Conservation (phyloP, 306 rosid species). For the Macrotyloma uniflorum region DNA sequence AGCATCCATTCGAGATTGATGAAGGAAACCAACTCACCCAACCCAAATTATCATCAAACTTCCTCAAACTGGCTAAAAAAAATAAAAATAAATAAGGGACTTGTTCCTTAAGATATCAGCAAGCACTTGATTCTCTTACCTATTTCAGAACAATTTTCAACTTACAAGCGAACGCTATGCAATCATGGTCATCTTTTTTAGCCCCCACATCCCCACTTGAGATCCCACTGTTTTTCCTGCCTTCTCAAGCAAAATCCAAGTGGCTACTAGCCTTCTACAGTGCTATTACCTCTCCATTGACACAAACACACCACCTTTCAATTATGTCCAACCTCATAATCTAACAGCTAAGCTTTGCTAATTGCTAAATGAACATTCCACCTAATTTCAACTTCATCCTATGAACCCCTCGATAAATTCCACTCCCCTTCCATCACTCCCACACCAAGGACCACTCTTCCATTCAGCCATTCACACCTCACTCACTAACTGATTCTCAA, state of each 20-base stretch:
- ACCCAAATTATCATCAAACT: conserved; percentile 33
- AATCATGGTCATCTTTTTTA: conserved; percentile 41
- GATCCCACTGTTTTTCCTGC: conserved; percentile 52
- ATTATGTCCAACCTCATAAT: conserved; percentile 13
- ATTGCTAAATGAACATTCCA: conserved; percentile 30
- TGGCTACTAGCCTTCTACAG: conserved; percentile 20
- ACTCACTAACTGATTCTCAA: neutral
- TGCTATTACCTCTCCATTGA: conserved; percentile 13
- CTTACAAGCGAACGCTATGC: conserved; percentile 41
- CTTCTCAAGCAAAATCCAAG: conserved; percentile 69
- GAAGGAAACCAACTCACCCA: conserved; percentile 7
- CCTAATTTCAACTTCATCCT: conserved; percentile 26
- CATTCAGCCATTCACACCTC: neutral
- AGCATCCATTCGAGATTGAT: neutral
- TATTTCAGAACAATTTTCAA: conserved; percentile 35
- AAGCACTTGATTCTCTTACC: conserved; percentile 35
- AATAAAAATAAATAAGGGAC: conserved; percentile 22
- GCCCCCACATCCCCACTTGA: conserved; percentile 38
- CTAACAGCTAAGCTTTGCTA: conserved; percentile 34
- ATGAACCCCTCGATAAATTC: conserved; percentile 49
- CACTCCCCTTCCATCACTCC: conserved; percentile 42
- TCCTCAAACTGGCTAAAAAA: conserved; percentile 23
- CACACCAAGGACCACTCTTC: conserved; percentile 40
- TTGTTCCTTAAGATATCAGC: conserved; percentile 55
- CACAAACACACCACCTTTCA: conserved; percentile 44